Conservation (phyloP, 164 flowering plant species). For the Akebia trifoliata region DNA sequence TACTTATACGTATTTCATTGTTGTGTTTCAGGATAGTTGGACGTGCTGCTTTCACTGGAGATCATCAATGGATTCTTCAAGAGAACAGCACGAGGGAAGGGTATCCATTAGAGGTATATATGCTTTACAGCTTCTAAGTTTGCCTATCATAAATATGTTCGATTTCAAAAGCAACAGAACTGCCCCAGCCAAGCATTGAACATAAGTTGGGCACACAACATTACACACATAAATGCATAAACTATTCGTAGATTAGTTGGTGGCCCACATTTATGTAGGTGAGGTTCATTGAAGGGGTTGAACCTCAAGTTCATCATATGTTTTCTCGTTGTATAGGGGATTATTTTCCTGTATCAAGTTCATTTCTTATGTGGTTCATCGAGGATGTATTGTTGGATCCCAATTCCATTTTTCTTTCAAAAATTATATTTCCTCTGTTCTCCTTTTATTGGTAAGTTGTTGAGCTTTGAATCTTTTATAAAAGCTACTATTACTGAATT, state of each 20-base stretch:
- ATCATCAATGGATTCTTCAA: slow-evolving; percentile 60
- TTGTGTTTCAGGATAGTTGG: slow-evolving; percentile 55
- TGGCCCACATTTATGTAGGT: too few relatives aligned
- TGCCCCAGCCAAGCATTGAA: too few relatives aligned
- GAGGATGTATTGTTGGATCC: too few relatives aligned
- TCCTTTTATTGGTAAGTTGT: not conserved
- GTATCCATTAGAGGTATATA: slow-evolving; percentile 50
- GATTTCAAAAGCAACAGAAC: too few relatives aligned
- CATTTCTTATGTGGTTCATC: too few relatives aligned
- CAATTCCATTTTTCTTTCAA: too few relatives aligned
- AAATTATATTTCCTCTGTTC: not conserved
- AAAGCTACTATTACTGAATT: not conserved
- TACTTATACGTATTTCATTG: not conserved
- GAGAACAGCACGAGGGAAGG: slow-evolving; percentile 23
- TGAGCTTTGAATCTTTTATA: not conserved
- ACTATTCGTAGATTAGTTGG: too few relatives aligned
- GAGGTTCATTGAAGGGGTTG: not conserved
- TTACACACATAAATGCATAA: too few relatives aligned
- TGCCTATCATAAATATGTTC: not conserved
- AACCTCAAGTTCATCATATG: not conserved
- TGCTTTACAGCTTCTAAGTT: not conserved
- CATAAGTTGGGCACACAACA: too few relatives aligned
- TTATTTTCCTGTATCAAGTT: too few relatives aligned
- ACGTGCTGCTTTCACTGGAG: slow-evolving; percentile 60
- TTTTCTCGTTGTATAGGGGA: too few relatives aligned